Evolutionary conservation across 2,329 filamentous ascomycete genomes (phyloP).

Genomic region (Epichloe elymi): DNA sequence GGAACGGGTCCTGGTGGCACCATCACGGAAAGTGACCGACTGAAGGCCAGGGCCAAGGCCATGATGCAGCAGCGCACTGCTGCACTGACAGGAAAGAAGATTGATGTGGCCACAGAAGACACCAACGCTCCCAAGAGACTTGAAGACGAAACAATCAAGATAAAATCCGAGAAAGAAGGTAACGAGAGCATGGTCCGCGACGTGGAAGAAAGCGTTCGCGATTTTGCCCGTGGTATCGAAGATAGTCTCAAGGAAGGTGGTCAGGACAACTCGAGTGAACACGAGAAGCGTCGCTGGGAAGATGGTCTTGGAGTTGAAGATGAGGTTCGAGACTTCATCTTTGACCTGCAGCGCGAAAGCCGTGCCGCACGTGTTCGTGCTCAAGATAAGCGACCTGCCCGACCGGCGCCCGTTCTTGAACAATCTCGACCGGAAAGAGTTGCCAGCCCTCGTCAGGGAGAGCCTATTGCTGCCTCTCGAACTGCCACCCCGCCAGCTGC

Average conservation of each 20-base stretch:
- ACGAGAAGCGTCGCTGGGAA: constrained; percentile 89
- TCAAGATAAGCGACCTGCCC: constrained; percentile 40
- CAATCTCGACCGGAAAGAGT: constrained; percentile 27
- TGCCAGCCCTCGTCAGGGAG: constrained; percentile 36
- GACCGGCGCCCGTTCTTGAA: constrained; percentile 26
- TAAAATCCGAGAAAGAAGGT: constrained; percentile 76
- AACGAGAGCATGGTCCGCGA: constrained; percentile 95
- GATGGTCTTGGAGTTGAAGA: constrained; percentile 93
- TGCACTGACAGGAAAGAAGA: constrained; percentile 74
- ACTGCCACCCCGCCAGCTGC: constrained; percentile 31
- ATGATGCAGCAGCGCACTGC: constrained; percentile 99
- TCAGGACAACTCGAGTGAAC: constrained; percentile 65
- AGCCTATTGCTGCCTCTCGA: constrained; percentile 38
- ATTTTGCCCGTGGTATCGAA: constrained; percentile 75
- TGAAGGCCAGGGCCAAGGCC: constrained; percentile 89
- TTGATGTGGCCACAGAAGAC: constrained; percentile 56
- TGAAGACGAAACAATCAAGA: constrained; percentile 74
- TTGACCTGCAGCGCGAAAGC: constrained; percentile 80
- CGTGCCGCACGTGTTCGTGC: constrained; percentile 56
- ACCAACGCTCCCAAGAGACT: constrained; percentile 69
- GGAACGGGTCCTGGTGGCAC: constrained; percentile 85
- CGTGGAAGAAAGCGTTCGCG: constrained; percentile 88
- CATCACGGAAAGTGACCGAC: constrained; percentile 83
- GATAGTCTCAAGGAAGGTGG: constrained; percentile 73
- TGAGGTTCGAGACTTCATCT: constrained; percentile 95